Evolutionary conservation across 1,284 basidiomycete species (phyloP), one percentile per base, ranked within the genome.

Genomic region (Austroboletus novae-zelandiae): DNA sequence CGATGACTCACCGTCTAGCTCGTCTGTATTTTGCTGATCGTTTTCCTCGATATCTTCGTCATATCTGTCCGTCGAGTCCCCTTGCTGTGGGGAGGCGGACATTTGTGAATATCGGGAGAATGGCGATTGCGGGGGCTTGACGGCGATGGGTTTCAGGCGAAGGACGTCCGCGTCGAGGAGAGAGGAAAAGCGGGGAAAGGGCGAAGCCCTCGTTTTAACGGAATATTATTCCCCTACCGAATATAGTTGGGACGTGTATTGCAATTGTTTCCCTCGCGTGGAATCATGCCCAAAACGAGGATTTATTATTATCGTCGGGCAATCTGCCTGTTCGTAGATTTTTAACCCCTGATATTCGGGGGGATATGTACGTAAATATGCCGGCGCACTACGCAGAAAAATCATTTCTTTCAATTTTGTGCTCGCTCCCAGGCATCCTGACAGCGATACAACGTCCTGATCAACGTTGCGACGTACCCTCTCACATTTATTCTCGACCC

Each of bases 161-260:
- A 56, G 57, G 59, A 56, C 51, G 65, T 57, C 58, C 55, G 66
- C 60, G 67, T 66, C 65, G 67, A 71, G 67, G 65, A 54, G 73
- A 74, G 74, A 70, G 76, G 73, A 75, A 74, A 77, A 76, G 75
- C 77, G 79, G 78, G 76, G 75, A 77, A 76, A 79, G 73, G 72
- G 71, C 74, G 69, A 74, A 72, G 73, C 73, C 72, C 77, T 76
- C 78, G 81, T 82, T 87, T 86, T 86, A 84, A 83, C 81, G 77
- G 80, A 77, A 65, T 65, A 68, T 77, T 81, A 77, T 75, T 75
- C 64, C 65, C 71, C 68, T 77, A 72, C 81, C 80, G 78, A 79
- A 81, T 85, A 78, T 83, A 84, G 81, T 81, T 81, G 74, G 69
- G 63, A 60, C 73, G 72, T 67, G 62, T 67, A 72, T 73, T 76